phyloP scores from a whole-genome alignment of 108 stramenopile species.

The Cyclotella choctawhatcheeana region DNA sequence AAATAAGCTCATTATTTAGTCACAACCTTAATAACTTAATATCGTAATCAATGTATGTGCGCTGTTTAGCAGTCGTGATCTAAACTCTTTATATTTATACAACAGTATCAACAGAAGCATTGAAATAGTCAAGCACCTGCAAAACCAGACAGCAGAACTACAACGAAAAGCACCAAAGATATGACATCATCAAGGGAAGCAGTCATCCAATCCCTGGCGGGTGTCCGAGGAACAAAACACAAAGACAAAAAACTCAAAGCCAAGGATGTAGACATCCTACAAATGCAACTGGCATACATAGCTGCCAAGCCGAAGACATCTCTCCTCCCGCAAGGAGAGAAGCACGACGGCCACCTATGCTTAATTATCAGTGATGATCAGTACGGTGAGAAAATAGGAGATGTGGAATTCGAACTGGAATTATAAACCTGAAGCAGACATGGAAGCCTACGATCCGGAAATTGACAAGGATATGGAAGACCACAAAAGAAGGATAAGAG shows the following conservation, averaged over 20 bases:
- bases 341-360: conserved; percentile 2
- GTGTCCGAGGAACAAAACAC: background rate
- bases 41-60: background rate
- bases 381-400: background rate
- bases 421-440: background rate
- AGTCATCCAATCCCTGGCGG: background rate
- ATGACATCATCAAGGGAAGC: background rate
- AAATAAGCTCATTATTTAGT: background rate
- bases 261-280: background rate
- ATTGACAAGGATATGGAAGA: background rate
- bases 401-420: background rate
- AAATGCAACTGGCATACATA: background rate
- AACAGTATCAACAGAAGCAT: too few species aligned
- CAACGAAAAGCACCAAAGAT: background rate
- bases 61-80: background rate
- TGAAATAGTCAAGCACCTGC: too few species aligned
- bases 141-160: too few species aligned
- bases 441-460: background rate
- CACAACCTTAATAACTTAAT: background rate
- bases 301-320: background rate
- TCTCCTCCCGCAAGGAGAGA: background rate
- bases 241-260: background rate
- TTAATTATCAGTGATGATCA: background rate
- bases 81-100: too few species aligned
- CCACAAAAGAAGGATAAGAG: background rate